phyloP scores from a whole-genome alignment of 495 filamentous ascomycete species.

The Hypoxylon fragiforme region DNA sequence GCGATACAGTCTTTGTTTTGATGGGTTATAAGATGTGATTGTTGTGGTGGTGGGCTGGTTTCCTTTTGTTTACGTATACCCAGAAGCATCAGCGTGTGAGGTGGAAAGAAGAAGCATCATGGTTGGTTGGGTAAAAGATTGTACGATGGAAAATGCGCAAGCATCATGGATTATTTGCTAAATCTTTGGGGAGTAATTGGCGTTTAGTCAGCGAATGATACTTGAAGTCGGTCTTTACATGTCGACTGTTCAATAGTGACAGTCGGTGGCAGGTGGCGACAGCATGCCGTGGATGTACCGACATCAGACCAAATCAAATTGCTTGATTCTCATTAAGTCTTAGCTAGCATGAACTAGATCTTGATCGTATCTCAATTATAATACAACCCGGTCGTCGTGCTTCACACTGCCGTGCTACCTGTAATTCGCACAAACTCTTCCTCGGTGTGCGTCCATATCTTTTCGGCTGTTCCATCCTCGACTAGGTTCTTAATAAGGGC shows the following conservation, averaged over 20 bases:
- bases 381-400: not conserved
- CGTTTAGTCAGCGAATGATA: no score
- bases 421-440: not conserved
- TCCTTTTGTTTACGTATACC: conserved; percentile 6
- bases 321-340: no score
- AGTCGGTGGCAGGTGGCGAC: no score
- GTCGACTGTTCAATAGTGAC: no score
- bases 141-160: not conserved
- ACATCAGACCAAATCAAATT: no score
- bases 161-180: no score
- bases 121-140: not conserved
- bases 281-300: no score
- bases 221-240: no score
- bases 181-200: no score
- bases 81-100: not conserved
- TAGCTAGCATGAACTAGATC: no score
- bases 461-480: conserved; percentile 46
- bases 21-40: not conserved
- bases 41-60: not conserved
- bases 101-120: not conserved
- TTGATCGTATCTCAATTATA: not conserved
- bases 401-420: not conserved
- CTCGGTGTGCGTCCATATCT: conserved; percentile 45
- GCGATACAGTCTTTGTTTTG: conserved; percentile 1
- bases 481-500: conserved; percentile 43